Base-by-base conservation (phyloP, 768 basidiomycete genomes). In the Tricholoma flavovirens region DNA sequence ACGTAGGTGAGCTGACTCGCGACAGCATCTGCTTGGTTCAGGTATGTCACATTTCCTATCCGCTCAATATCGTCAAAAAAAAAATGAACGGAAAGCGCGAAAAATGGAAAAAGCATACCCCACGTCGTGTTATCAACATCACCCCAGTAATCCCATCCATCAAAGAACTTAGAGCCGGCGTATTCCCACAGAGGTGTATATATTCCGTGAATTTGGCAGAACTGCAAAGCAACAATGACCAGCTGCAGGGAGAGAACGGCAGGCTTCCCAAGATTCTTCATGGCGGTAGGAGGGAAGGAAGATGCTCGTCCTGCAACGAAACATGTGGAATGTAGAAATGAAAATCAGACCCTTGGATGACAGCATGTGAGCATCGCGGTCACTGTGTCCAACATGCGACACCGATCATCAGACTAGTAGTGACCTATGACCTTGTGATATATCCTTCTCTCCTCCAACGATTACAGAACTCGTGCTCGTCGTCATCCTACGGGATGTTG, bases 71-170 rank as follows among this genome's bases (percentile, higher is more conserved):
- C 26, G 8, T 46, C 33, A 11, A 17, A 17, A 53, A 11, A 17
- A 17, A 53, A 42, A n/a, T 49, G 33, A 5, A 9, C 9, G 26
- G n/a, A n/a, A 8, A n/a, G 12, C 10, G 21, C 10, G 11, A 48
- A 36, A 30, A 26, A 10, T 29, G 54, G 11, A 48, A 1, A 12
- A 36, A 1, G 59, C 65, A 17, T 29, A 68, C 68, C 75, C 59
- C 66, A 64, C 2, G 79, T 80, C 6, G 76, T 61, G 55, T 81
- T 80, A 60, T 82, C 79, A 15, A 59, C 68, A 49, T 54, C 59
- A 0, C 78, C 80, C 56, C 75, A 83, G 64, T 76, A 82, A 60
- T 75, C 64, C 80, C 79, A 83, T 11, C 66, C 67, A 53, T 79
- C 66, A 57, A 83, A 83, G 62, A 83, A 83, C 0, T 64, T 69